Evolutionary conservation across 2,329 filamentous ascomycete species (phyloP).

Genomic region (Exophiala xenobiotica): DNA sequence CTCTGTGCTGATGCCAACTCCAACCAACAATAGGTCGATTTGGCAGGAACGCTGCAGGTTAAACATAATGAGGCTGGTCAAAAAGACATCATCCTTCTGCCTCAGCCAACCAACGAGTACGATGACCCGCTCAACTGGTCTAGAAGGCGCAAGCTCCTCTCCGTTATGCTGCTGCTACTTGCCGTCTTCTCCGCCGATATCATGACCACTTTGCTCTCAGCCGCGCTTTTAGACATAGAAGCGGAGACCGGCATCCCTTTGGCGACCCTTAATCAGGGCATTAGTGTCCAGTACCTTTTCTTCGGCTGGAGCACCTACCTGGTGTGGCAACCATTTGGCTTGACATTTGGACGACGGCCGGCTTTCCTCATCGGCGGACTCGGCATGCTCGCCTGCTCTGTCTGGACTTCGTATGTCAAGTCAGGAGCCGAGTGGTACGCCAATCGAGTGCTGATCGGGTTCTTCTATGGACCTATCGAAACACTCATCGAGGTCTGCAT

Average conservation of each 20-base stretch:
- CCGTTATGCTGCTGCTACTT: slow-evolving; percentile 52
- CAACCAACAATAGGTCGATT: slow-evolving; percentile 4
- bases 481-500: slow-evolving; percentile 49
- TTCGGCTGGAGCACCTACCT: slow-evolving; percentile 55
- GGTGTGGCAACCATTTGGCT: slow-evolving; percentile 54
- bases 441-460: slow-evolving; percentile 47
- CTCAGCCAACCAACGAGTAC: slow-evolving; percentile 52
- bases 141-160: slow-evolving; percentile 47
- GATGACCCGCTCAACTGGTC: slow-evolving; percentile 56
- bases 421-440: slow-evolving; percentile 49
- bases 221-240: slow-evolving; percentile 50
- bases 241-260: slow-evolving; percentile 53
- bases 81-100: slow-evolving; percentile 51
- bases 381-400: slow-evolving; percentile 15
- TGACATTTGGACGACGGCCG: slow-evolving; percentile 10
- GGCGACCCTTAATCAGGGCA: slow-evolving; percentile 54
- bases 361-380: slow-evolving; percentile 7
- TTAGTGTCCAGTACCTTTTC: slow-evolving; percentile 55
- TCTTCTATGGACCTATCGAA: slow-evolving; percentile 50
- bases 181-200: slow-evolving; percentile 57
- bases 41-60: slow-evolving; percentile 6
- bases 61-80: slow-evolving; percentile 12
- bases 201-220: slow-evolving; percentile 54
- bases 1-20: neutral
- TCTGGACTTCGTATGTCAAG: slow-evolving; percentile 48